These are phyloP conservation scores for Litsea cubeba DNA, from an alignment of 164 flowering plant species.

Conservation along the genomic window DNA sequence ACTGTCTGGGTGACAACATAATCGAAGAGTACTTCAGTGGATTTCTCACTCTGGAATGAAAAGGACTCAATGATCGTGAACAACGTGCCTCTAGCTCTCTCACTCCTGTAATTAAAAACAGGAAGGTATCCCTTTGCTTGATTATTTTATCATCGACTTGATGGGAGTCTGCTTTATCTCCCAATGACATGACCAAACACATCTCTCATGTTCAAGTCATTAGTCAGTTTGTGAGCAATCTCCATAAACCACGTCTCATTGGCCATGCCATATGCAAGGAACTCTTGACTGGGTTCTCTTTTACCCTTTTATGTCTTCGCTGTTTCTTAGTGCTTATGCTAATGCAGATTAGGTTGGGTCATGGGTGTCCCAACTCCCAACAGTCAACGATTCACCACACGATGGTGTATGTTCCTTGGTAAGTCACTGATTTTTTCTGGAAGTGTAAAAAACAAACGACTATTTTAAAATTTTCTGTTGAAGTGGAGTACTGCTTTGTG, in stretches of 20 bases:
- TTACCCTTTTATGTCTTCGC: neutral
- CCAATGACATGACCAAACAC: neutral
- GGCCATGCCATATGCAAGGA: neutral
- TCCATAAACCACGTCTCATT: neutral
- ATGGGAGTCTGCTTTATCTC: neutral
- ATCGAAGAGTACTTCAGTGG: too few relatives aligned
- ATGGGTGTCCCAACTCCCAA: neutral
- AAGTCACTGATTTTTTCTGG: neutral
- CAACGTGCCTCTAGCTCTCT: too few relatives aligned
- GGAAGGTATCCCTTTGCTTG: neutral
- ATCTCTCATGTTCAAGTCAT: neutral
- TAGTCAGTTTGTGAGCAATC: neutral
- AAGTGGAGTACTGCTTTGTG: too few relatives aligned
- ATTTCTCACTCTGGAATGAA: too few relatives aligned
- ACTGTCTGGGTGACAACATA: too few relatives aligned
- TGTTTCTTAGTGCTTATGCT: neutral
- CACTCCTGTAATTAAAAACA: neutral
- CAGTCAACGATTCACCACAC: neutral
- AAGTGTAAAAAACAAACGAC: neutral
- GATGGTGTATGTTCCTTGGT: neutral
- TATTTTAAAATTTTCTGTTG: neutral
- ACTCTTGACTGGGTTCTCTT: neutral
- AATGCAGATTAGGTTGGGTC: neutral
- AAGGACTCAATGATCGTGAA: too few relatives aligned
- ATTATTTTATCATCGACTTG: neutral